phyloP scores from a whole-genome alignment of 2,329 filamentous ascomycete species.

The Sclerotinia glacialis region DNA sequence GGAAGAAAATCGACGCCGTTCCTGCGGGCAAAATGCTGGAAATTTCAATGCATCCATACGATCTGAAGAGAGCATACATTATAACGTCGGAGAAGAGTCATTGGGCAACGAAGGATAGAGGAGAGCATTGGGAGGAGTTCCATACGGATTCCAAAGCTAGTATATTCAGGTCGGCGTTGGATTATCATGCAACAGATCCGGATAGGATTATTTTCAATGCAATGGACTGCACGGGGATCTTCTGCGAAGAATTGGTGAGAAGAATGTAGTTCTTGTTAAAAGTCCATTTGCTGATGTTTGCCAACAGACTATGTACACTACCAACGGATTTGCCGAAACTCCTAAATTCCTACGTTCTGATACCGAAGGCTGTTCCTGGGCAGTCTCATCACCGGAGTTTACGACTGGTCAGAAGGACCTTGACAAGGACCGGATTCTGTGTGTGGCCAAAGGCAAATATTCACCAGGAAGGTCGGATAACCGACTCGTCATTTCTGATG shows the following conservation, averaged over 20 bases:
- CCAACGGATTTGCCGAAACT: slow-evolving; percentile 73
- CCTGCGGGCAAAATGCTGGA: slow-evolving; percentile 60
- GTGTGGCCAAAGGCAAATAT: slow-evolving; percentile 71
- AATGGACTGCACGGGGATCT: slow-evolving; percentile 62
- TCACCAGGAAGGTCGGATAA: slow-evolving; percentile 71
- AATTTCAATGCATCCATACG: slow-evolving; percentile 74
- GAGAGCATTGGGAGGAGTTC: slow-evolving; percentile 78
- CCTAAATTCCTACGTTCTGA: slow-evolving; percentile 63
- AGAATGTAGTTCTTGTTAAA: neutral
- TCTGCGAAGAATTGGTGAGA: slow-evolving; percentile 57
- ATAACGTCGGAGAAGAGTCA: slow-evolving; percentile 68
- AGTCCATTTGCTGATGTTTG: slow-evolving; percentile 23
- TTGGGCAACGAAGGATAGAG: slow-evolving; percentile 80
- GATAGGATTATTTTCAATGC: slow-evolving; percentile 84
- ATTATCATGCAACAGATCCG: slow-evolving; percentile 80
- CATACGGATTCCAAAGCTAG: slow-evolving; percentile 57
- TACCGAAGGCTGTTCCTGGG: slow-evolving; percentile 82
- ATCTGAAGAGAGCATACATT: slow-evolving; percentile 76
- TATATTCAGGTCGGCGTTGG: slow-evolving; percentile 55
- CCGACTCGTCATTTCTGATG: slow-evolving; percentile 75
- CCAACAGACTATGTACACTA: slow-evolving; percentile 64
- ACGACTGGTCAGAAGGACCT: slow-evolving; percentile 62
- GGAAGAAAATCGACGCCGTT: slow-evolving; percentile 65
- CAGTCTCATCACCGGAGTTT: slow-evolving; percentile 72
- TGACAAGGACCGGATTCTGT: slow-evolving; percentile 71